A percentile compares a stretch with the other conserved stretches of the same genome.
Evolutionary conservation across 169 alveolate genomes (phyloP).

Genomic region (Hepatocystis sp.): DNA sequence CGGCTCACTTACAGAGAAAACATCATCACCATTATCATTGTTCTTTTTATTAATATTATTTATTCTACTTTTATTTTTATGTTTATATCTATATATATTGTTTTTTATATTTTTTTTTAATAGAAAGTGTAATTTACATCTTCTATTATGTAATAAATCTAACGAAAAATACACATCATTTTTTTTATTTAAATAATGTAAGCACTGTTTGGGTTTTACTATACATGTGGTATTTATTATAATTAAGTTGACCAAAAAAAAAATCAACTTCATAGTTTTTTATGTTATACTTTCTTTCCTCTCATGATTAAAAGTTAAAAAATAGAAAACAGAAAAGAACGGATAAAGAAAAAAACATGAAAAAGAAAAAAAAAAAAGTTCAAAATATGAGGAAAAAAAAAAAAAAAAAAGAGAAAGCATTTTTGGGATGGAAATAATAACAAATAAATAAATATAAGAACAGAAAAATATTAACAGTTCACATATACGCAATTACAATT

Average conservation of each 20-base stretch:
- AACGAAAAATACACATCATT: not conserved
- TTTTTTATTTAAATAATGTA: slow-evolving; percentile 1
- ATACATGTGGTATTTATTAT: not conserved
- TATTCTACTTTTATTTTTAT: slow-evolving; percentile 8
- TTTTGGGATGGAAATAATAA: too few relatives aligned
- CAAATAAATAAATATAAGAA: too few relatives aligned
- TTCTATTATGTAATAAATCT: slow-evolving; percentile 15
- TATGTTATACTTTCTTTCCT: slow-evolving; percentile 4
- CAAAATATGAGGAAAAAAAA: not conserved
- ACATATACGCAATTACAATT: too few relatives aligned
- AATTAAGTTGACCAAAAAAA: slow-evolving; percentile 24
- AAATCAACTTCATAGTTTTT: slow-evolving; percentile 33
- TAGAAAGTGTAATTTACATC: slow-evolving; percentile 7
- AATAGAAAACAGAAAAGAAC: slow-evolving; percentile 2
- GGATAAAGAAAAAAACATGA: not conserved
- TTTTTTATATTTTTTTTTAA: slow-evolving; percentile 14
- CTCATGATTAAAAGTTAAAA: slow-evolving; percentile 1
- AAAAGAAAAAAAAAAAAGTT: not conserved
- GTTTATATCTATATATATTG: slow-evolving; percentile 2
- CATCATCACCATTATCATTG: not conserved
- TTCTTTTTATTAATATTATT: slow-evolving; percentile 7
- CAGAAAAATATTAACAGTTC: too few relatives aligned
- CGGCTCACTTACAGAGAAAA: slow-evolving; percentile 2
- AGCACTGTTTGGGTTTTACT: slow-evolving; percentile 3
- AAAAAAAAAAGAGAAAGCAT: not conserved